A percentile compares a stretch with the other conserved stretches of the same genome.
phyloP scores from a whole-genome alignment of 2,329 filamentous ascomycete species.

The Fusarium circinatum region DNA sequence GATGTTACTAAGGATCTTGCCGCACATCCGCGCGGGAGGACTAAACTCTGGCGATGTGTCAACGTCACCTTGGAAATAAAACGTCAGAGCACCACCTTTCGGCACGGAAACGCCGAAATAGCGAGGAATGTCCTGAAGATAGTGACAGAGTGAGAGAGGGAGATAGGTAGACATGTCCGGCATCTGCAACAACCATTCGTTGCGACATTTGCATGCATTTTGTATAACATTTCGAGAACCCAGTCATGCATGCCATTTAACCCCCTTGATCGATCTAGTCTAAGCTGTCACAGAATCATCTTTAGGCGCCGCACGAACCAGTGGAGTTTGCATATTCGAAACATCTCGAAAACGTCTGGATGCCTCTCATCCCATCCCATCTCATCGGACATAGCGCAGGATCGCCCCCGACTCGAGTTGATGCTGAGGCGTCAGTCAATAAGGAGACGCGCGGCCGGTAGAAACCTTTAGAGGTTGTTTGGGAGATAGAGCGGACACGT shows the following conservation, averaged over 20 bases:
- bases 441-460: conserved; percentile 17
- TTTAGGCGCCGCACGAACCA: conserved; percentile 6
- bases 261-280: neutral
- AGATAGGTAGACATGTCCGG: neutral
- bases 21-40: conserved; percentile 20
- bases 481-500: neutral
- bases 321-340: conserved; percentile 12
- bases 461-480: neutral
- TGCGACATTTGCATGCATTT: neutral
- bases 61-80: conserved; percentile 20
- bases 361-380: neutral
- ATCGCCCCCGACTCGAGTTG: neutral
- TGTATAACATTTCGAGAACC: neutral
- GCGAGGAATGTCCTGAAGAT: conserved; percentile 5
- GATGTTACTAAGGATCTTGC: conserved; percentile 9
- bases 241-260: conserved; percentile 1
- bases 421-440: neutral
- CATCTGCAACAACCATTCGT: neutral
- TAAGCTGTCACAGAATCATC: neutral
- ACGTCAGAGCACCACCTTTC: conserved; percentile 35
- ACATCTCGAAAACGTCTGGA: conserved; percentile 6
- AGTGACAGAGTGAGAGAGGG: neutral
- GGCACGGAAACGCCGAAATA: conserved; percentile 30
- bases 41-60: conserved; percentile 27
- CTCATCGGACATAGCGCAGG: neutral